phyloP scores from a whole-genome alignment of 805 yeast species.

The Candida piceae region DNA sequence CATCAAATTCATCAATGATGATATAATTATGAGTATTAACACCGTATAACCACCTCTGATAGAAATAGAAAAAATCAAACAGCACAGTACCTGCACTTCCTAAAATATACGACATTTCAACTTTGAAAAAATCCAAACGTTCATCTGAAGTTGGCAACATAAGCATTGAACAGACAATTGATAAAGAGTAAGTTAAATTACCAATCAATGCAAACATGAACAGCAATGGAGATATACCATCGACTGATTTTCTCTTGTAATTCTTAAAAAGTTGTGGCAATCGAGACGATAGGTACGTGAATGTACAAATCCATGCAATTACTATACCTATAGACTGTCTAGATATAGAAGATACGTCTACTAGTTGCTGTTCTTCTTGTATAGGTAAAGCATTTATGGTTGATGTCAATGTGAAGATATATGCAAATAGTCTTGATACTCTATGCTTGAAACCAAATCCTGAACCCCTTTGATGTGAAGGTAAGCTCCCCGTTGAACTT shows the following conservation, averaged over 20 bases:
- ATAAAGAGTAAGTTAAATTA: constrained; percentile 68
- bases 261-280: constrained; percentile 82
- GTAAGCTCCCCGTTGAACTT: background rate
- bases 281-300: constrained; percentile 70
- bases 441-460: background rate
- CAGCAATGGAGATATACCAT: constrained; percentile 76
- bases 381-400: no score
- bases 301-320: constrained; percentile 77
- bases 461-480: no score
- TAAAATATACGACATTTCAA: constrained; percentile 74
- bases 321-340: constrained; percentile 26
- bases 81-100: constrained; percentile 84
- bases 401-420: background rate
- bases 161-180: constrained; percentile 64
- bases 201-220: constrained; percentile 78
- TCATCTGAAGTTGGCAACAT: constrained; percentile 36
- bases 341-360: background rate
- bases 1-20: constrained; percentile 8
- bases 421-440: background rate
- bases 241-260: constrained; percentile 72
- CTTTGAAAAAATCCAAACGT: constrained; percentile 45
- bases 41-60: constrained; percentile 44
- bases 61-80: constrained; percentile 69
- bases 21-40: constrained; percentile 12
- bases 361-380: no score